These are phyloP conservation scores for Didymella pinodella DNA, from an alignment of 2,329 filamentous ascomycete genomes.

Conservation along the genomic window DNA sequence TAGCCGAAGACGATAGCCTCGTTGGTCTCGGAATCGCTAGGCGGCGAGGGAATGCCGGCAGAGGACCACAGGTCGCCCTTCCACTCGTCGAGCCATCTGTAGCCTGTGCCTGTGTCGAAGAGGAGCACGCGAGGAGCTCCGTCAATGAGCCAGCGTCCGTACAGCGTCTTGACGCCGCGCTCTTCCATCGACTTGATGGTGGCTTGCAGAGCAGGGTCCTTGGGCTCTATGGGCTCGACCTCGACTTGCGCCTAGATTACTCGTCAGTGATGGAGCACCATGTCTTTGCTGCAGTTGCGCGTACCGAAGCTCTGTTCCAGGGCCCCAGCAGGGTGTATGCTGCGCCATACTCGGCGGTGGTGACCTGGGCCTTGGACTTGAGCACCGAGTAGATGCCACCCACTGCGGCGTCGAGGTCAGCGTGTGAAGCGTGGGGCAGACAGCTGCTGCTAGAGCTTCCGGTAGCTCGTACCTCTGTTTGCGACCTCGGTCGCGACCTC, in stretches of 20 bases:
- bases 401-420: constrained; percentile 63
- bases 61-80: constrained; percentile 94
- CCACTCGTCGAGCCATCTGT: constrained; percentile 93
- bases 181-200: constrained; percentile 94
- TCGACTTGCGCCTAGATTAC: constrained; percentile 84
- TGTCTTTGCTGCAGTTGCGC: constrained; percentile 44
- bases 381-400: constrained; percentile 99
- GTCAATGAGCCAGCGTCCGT: constrained; percentile 97
- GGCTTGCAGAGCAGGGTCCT: constrained; percentile 76
- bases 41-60: constrained; percentile 91
- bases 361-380: constrained; percentile 98
- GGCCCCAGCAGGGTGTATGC: constrained; percentile 95
- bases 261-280: constrained; percentile 26
- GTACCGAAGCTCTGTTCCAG: constrained; percentile 86
- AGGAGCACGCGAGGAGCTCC: constrained; percentile 92
- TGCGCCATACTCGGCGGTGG: constrained; percentile 97
- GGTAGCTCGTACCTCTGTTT: constrained; percentile 75
- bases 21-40: constrained; percentile 92
- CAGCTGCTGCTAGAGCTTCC: background rate
- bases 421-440: constrained; percentile 15
- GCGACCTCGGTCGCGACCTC: constrained; percentile 97
- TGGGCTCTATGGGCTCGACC: constrained; percentile 90
- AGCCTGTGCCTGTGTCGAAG: constrained; percentile 93
- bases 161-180: constrained; percentile 86
- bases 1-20: constrained; percentile 98